Conservation (phyloP, 2,329 filamentous ascomycete genomes). For the Macrophomina pseudophaseolina region DNA sequence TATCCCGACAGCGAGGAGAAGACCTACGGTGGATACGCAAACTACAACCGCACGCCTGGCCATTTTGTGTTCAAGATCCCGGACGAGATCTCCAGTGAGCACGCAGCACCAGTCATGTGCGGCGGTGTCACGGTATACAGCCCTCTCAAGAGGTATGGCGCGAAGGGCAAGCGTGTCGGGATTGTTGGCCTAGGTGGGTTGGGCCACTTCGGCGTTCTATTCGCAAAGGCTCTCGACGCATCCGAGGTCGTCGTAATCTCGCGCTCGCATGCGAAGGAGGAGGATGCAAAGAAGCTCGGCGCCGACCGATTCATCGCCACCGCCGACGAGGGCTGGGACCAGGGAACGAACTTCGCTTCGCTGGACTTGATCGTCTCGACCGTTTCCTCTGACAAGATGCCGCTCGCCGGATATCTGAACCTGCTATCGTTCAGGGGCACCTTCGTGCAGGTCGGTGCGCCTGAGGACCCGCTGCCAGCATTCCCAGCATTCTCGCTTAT, state of each 20-base stretch:
- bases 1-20: conserved; percentile 63
- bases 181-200: conserved; percentile 76
- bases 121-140: conserved; percentile 76
- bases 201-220: conserved; percentile 75
- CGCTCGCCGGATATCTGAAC: conserved; percentile 63
- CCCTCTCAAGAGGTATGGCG: conserved; percentile 69
- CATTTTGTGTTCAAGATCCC: conserved; percentile 67
- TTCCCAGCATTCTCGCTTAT: conserved; percentile 66
- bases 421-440: conserved; percentile 64
- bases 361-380: conserved; percentile 67
- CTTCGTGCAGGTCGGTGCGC: conserved; percentile 70
- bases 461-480: conserved; percentile 61
- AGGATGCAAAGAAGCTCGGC: conserved; percentile 66
- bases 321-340: conserved; percentile 64
- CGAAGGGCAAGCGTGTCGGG: conserved; percentile 47
- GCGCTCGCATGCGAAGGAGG: conserved; percentile 62
- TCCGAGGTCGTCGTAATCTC: conserved; percentile 70
- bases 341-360: conserved; percentile 52
- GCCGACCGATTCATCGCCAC: conserved; percentile 65
- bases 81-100: conserved; percentile 51
- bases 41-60: conserved; percentile 59
- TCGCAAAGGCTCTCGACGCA: conserved; percentile 71
- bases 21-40: conserved; percentile 69
- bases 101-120: conserved; percentile 74
- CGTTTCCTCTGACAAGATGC: conserved; percentile 65